Evolutionary conservation across 2,329 filamentous ascomycete genomes (phyloP), one percentile per base, ranked within the genome.

Genomic region (Xylaria sp.): DNA sequence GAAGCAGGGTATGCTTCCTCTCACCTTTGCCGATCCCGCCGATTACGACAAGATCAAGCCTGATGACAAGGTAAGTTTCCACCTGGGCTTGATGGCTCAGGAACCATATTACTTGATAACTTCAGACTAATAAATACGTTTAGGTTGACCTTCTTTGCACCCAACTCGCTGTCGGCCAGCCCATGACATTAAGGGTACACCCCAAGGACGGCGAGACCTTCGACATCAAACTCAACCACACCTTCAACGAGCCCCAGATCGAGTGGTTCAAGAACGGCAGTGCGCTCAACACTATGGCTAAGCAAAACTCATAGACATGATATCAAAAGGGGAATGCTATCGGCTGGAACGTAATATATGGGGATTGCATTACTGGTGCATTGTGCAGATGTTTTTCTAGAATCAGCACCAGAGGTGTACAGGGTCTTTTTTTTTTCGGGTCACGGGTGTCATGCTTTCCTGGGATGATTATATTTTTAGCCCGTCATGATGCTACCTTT

Each of bases 1-100:
- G 93, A 99, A 99, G 92, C 96, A 99, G 90, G 96, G 96, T 85
- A 98, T 99, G 95, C 92, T 99, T 85, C 96, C 96, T 78, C 89
- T 99, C 74, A 98, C 94, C 77, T 99, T 99, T 85, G 84, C 89
- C 67, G 90, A 98, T 80, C 95, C 95, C 65, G 95, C 92, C 81
- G 96, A 99, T 83, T 99, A 99, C 83, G 96, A 99, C 82, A 97
- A 93, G 89, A 94, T 99, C 82, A 89, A 92, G 81, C 92, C 94
- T 74, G 91, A 96, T 70, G 96, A 97, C 87, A 94, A 91, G 85
- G 90, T 86, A 79, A 75, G 79, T 79, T 71, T 51, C 14, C 27
- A 47, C 12, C n/a, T 2, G 36, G n/a, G 14, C 27, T 6, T 24
- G 4, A 9, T 9, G 3, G 11, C 17, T n/a, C n/a, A n/a, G 12